Evolutionary conservation across 2,329 filamentous ascomycete species (phyloP).

Genomic region (Cordyceps tenuipes): DNA sequence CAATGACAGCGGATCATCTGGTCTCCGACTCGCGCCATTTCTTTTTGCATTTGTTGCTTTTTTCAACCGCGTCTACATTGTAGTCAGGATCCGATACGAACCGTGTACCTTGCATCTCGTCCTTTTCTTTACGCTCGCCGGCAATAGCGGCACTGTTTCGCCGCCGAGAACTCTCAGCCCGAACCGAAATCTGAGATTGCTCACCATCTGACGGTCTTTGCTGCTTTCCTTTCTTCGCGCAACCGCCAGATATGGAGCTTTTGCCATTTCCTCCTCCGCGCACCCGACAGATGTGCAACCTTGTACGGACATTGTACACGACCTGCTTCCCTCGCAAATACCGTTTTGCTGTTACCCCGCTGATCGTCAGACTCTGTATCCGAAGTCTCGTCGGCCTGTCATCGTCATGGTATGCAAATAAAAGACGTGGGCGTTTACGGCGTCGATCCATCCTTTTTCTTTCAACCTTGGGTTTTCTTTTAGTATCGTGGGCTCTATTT

Average conservation of each 20-base stretch:
- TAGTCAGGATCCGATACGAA: not conserved
- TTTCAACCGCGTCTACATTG: not conserved
- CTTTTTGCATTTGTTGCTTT: not conserved
- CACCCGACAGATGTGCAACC: too few species aligned
- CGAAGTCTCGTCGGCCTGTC: not conserved
- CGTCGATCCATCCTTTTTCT: not conserved
- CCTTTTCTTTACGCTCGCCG: not conserved
- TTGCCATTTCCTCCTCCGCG: too few species aligned
- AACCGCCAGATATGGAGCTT: not conserved
- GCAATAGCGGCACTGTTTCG: not conserved
- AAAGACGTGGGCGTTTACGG: not conserved
- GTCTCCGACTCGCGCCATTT: not conserved
- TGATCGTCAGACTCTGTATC: not conserved
- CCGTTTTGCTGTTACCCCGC: not conserved
- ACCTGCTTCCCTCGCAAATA: not conserved
- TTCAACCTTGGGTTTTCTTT: not conserved
- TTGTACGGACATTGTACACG: not conserved
- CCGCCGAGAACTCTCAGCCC: not conserved
- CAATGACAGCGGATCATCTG: not conserved
- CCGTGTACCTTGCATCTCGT: not conserved
- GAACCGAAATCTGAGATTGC: not conserved
- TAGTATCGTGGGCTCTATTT: not conserved
- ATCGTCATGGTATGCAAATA: not conserved
- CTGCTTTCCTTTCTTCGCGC: not conserved
- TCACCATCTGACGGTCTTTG: not conserved